Evolutionary conservation across 768 basidiomycete species (phyloP), one percentile per base, ranked within the genome.

Genomic region (Mycena pura): DNA sequence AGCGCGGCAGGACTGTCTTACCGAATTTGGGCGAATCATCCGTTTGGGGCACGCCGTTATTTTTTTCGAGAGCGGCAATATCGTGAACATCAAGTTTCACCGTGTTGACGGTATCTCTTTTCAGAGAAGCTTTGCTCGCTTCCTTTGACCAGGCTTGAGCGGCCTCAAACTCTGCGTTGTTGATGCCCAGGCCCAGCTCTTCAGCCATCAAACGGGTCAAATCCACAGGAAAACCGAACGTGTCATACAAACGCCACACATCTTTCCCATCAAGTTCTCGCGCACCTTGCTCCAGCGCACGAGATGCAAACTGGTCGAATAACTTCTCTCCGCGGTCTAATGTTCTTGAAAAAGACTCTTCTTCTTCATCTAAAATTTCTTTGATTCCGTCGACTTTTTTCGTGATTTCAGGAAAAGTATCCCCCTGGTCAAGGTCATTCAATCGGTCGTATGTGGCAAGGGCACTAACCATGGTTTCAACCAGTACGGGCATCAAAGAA

Each of bases 211-310:
- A 82, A 48, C 91, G 88, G 1, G 97, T 99, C 48, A 99, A 78
- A 72, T 99, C 97, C 39, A 93, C 95, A 0, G 97, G 97, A 80
- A 99, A 99, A 49, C 97, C 97, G 72, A 92, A 99, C 1, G 97
- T 99, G 73, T 99, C 97, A 73, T 99, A 99, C 49, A 99, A 76
- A 25, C 93, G 85, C 97, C 97, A 99, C 32, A 98, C 93, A 70
- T 99, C 96, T 67, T 89, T 91, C 24, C 97, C 97, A 60, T 80
- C 87, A 28, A 99, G 86, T 66, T 87, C 85, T 36, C 79, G 88
- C 5, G 76, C 68, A 8, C 88, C 89, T 46, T 82, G 78, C 52
- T 88, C 83, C 64, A 81, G 81, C 9, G 96, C 88, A 29, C 84
- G 81, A 25, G 79, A 70, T 21, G 91, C 92, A 74, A 93, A 97